These are phyloP conservation scores for Samsoniella hepiali DNA, from an alignment of 2,329 filamentous ascomycete genomes.

Conservation along the genomic window DNA sequence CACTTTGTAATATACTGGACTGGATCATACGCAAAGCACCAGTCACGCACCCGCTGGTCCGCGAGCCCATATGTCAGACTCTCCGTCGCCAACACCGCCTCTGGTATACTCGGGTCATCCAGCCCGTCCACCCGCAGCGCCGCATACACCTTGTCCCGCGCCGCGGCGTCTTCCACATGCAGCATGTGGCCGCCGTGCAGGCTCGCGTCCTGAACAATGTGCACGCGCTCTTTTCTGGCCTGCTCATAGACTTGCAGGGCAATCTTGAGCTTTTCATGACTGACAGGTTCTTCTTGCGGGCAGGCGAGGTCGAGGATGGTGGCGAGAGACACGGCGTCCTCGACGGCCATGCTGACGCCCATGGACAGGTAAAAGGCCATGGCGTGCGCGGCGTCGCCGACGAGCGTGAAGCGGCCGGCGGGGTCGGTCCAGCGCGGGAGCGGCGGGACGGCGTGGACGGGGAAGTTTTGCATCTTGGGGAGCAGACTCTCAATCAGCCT, in stretches of 20 bases:
- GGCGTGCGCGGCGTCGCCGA: constrained; percentile 24
- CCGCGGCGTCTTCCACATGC: constrained; percentile 11
- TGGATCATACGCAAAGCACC: constrained; percentile 14
- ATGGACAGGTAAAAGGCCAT: constrained; percentile 25
- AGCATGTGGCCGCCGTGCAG: constrained; percentile 20
- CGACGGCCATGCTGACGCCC: constrained; percentile 24
- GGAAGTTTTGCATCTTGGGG: constrained; percentile 22
- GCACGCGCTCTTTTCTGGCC: constrained; percentile 17
- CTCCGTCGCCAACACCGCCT: neutral
- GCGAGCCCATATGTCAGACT: constrained; percentile 14
- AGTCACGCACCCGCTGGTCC: constrained; percentile 11
- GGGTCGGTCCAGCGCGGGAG: constrained; percentile 19
- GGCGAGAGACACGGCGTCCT: constrained; percentile 22
- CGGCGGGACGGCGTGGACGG: constrained; percentile 21
- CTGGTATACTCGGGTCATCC: neutral
- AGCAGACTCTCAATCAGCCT: constrained; percentile 15
- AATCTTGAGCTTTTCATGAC: neutral
- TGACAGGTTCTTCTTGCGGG: neutral
- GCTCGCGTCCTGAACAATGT: constrained; percentile 21
- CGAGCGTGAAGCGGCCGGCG: constrained; percentile 20
- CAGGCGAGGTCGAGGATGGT: constrained; percentile 19
- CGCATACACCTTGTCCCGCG: constrained; percentile 19
- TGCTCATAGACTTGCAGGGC: constrained; percentile 19
- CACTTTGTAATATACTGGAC: neutral
- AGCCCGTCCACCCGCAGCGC: constrained; percentile 14